Evolutionary conservation across 73 alveolate species (phyloP), one percentile per base, ranked within the genome.

Genomic region (Uronychia setigera): DNA sequence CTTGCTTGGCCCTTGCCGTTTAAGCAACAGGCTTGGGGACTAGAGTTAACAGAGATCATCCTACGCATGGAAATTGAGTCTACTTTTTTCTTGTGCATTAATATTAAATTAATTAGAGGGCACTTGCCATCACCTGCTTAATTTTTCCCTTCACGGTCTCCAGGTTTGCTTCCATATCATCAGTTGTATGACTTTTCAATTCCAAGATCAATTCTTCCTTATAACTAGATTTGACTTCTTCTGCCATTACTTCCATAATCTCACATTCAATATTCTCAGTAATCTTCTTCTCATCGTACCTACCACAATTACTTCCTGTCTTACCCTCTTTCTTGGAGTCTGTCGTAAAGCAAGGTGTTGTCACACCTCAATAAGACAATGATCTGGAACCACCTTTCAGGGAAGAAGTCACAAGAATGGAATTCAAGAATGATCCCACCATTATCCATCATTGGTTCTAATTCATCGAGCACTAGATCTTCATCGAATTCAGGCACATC

Each of bases 221-320:
- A 84, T 93, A 98, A 74, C 97, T 91, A 59, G 92, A 95, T 32
- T 88, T 92, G 28, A 96, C 99, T 84, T 98, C 99, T 33, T 98
- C 99, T 76, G 92, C 87, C 27, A 95, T 92, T 0, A 98, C 99
- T 80, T 98, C 98, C 92, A 98, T 80, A 29, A 98, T 98, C 93
- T 98, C 99, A 83, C 99, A 96, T 77, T 98, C 99, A 26, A 98
- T 94, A 80, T 98, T 98, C 88, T 98, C 99, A 32, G 98, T 93
- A 33, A 98, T 97, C 94, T 98, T 98, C 85, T 90, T 92, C 60
- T 97, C 97, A 81, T 92, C 79, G 90, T 98, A 98, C 67, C 67
- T 46, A 46, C n/a, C n/a, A 46, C n/a, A 46, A 19, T 46, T 19
- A 46, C n/a, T 19, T 46, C 67, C 67, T 46, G n/a, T n/a, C 67